Evolutionary conservation across 176 grass and related monocot species (phyloP), one percentile per base, ranked within the genome.

Genomic region (Pharus latifolius): DNA sequence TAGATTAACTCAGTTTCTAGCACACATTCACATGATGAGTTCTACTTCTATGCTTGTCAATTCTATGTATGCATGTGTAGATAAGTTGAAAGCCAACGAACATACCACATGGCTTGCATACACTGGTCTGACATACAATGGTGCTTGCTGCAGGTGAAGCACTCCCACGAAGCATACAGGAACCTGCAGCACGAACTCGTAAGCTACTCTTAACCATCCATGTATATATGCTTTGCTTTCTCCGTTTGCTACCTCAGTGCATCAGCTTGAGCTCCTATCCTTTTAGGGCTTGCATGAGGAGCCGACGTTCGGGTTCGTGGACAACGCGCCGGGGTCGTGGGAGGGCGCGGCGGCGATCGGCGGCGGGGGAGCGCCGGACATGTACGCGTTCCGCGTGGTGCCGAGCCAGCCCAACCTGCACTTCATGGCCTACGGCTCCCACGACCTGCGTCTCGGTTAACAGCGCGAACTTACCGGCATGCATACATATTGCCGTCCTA

Each of bases 131-230:
- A 10, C 3, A 5, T 43, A 9, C 4, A 17, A n/a, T n/a, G n/a
- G n/a, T n/a, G n/a, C n/a, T n/a, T n/a, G n/a, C n/a, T 86, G 82
- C 69, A 96, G 93, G 70, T 92, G 67, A 96, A 92, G 86, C 85
- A 88, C 73, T 87, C 88, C 19, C 62, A 82, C 27, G 93, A 96
- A 61, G 83, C 86, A 27, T 84, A 92, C 83, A 86, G 64, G 56
- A 92, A 83, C 78, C 63, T 96, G 73, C 76, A 85, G 57, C 93
- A 89, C 60, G 82, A 89, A 49, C 74, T 92, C 65, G 88, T 88
- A 60, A 56, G 55, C 3, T 12, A n/a, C 3, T 49, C 10, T n/a
- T 68, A 9, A 32, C 15, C 15, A 7, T 48, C 2, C 19, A 41
- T 46, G 4, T 16, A 28, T 42, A 16, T 46, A 6, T 13, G 2